Base-by-base conservation (phyloP, 331 rosid species). In the Spiraea crenata region DNA sequence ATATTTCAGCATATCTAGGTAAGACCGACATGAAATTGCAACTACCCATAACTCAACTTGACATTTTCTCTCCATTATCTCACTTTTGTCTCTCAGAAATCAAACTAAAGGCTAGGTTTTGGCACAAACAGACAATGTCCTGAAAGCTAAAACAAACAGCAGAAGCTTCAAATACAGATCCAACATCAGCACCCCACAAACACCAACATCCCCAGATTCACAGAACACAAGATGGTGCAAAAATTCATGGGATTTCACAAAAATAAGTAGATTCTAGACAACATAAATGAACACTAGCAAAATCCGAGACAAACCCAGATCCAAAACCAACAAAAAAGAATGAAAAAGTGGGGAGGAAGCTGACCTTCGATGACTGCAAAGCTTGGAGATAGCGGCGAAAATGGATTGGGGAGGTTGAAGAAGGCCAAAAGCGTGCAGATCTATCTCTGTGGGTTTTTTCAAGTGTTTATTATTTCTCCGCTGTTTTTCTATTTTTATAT, bases 281-380 rank as follows among this genome's bases (percentile, higher is more conserved):
- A 67, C 1, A 8, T 4, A 67, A 9, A 67, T 5, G 41, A 52
- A 55, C 48, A 55, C 52, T 31, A n/a, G 45, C 48, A 14, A 31
- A 48, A 57, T 20, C 19, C 15, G 20, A 49, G 9, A 62, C 14
- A 51, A 9, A 31, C 14, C 31, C 54, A 75, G 79, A 75, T 75
- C 74, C 69, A 49, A 67, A 74, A 3, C 34, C 34, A 6, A 12
- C 7, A 55, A 9, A 8, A 15, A 34, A 17, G 7, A 72, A 56
- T 10, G 44, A 15, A 1, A 15, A 63, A 37, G n/a, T 6, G 34
- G 10, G 7, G 7, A 19, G 69, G 55, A 62, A 83, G 85, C 83
- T 85, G 90, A 88, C 90, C 93, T 83, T 75, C 12, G 78, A 82
- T 6, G 86, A 88, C 80, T 75, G 84, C 38, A 16, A 55, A 85